Percentiles rank a stretch among this genome's conserved stretches.
phyloP scores from a whole-genome alignment of 306 rosid genomes.

The Pterocarpus santalinus region DNA sequence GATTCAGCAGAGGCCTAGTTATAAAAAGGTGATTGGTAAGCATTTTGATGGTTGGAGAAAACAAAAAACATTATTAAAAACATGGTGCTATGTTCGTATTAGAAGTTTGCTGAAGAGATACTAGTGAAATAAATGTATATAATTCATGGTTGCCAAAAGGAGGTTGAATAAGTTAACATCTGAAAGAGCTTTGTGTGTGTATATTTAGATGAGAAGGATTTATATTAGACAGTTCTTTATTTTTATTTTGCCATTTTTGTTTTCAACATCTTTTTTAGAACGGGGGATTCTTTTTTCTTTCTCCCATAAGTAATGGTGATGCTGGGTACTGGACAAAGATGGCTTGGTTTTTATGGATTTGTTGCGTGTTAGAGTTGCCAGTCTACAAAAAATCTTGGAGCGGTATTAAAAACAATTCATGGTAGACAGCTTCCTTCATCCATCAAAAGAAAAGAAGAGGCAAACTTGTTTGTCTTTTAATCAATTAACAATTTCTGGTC shows the following conservation, averaged over 20 bases:
- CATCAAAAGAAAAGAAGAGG: too few species aligned
- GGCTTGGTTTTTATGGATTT: slow-evolving; percentile 10
- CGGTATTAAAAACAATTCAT: not conserved
- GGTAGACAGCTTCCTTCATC: slow-evolving; percentile 15
- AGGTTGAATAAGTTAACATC: slow-evolving; percentile 44
- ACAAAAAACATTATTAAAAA: slow-evolving; percentile 75
- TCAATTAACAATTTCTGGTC: slow-evolving; percentile 9
- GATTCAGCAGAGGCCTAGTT: slow-evolving; percentile 93
- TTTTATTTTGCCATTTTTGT: not conserved
- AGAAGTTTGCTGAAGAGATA: slow-evolving; percentile 81
- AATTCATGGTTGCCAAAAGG: slow-evolving; percentile 41
- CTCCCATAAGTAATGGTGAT: slow-evolving; percentile 48
- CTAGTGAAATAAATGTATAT: slow-evolving; percentile 47
- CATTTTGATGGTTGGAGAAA: slow-evolving; percentile 88
- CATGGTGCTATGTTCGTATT: slow-evolving; percentile 79
- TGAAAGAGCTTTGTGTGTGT: slow-evolving; percentile 46
- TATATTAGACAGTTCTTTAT: slow-evolving; percentile 20
- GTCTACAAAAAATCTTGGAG: not conserved
- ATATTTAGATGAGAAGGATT: slow-evolving; percentile 31
- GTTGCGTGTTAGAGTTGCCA: not conserved
- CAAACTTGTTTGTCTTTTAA: too few species aligned
- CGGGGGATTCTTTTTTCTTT: slow-evolving; percentile 44
- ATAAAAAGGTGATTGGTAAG: slow-evolving; percentile 85
- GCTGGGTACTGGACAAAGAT: not conserved
- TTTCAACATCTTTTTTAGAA: not conserved